Conservation (phyloP, 2,329 filamentous ascomycete genomes). For the Pseudogymnoascus sp. region DNA sequence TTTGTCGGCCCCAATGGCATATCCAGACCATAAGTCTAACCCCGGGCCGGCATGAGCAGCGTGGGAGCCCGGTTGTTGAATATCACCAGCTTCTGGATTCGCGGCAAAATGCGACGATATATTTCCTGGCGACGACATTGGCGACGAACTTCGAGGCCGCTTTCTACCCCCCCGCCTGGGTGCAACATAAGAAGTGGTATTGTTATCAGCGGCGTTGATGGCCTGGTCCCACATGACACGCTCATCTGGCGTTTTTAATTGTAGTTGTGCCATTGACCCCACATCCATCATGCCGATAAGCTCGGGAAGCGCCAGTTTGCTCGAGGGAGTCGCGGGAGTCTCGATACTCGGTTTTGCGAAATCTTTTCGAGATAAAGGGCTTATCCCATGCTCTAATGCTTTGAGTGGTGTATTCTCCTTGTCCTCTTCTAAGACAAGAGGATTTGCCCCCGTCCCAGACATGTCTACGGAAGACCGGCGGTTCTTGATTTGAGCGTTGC, state of each 20-base stretch:
- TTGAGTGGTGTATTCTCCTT: constrained; percentile 22
- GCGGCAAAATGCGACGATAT: constrained; percentile 29
- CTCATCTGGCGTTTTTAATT: constrained; percentile 51
- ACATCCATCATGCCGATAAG: constrained; percentile 39
- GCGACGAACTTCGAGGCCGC: constrained; percentile 67
- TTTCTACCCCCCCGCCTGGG: constrained; percentile 43
- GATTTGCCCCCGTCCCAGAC: constrained; percentile 18
- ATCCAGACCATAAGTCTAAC: constrained; percentile 70
- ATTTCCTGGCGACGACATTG: constrained; percentile 53
- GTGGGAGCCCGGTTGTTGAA: constrained; percentile 49
- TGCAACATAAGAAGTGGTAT: constrained; percentile 42
- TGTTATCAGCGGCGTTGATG: constrained; percentile 34
- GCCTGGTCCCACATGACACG: constrained; percentile 53
- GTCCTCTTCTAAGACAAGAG: constrained; percentile 20
- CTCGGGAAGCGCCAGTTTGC: constrained; percentile 51
- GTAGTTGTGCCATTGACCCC: constrained; percentile 39
- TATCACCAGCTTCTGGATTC: constrained; percentile 39
- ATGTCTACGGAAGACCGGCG: background rate
- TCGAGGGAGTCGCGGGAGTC: constrained; percentile 41
- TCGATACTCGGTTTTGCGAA: constrained; percentile 20
- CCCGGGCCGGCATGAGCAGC: constrained; percentile 67
- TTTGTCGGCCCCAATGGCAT: constrained; percentile 44
- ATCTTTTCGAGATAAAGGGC: background rate
- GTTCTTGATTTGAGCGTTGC: constrained; percentile 32
- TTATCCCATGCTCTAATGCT: background rate